Evolutionary conservation across 306 rosid genomes (phyloP), one percentile per base, ranked within the genome.

Genomic region (Medicago ruthenica): DNA sequence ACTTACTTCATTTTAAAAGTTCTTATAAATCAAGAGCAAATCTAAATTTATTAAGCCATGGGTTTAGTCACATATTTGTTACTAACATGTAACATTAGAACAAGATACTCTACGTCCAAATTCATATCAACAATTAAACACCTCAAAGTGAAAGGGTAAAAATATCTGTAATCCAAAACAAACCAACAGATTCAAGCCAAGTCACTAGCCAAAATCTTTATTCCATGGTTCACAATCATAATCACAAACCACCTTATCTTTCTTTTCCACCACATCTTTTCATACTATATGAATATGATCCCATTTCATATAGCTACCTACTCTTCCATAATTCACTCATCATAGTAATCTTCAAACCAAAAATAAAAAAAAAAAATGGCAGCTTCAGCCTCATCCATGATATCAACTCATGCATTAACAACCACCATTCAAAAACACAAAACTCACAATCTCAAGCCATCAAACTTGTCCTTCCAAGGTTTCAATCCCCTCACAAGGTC

Each of bases 381-480:
- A 76, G 81, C 82, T 21, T 77, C 85, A 55, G 88, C 88, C 12
- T 75, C 96, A 40, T 81, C 96, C 48, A 75, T 87, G 82, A 9
- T 89, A 48, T 85, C 86, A 70, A 76, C 86, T 0, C 68, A 81
- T 13, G 15, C 85, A 73, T 67, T 89, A 58, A 83, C 96, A 1
- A 68, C 91, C 11, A 6, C 79, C 40, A 67, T 61, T 75, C 79
- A 78, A 10, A 79, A 86, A 57, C 80, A 51, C 51, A 80, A 68
- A 66, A 64, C 7, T 4, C 67, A 42, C 17, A 16, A 8, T 73
- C 10, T 85, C 67, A 75, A 81, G 37, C 92, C 96, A 51, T 73
- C 90, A 17, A 76, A 76, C 81, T 10, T 89, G 16, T 81, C 87
- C 15, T 94, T 89, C 87, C 96, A 91, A 14, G 98, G 98, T 51